These are phyloP conservation scores for Myxozyma geophila DNA, from an alignment of 805 yeast species.

Conservation along the genomic window DNA sequence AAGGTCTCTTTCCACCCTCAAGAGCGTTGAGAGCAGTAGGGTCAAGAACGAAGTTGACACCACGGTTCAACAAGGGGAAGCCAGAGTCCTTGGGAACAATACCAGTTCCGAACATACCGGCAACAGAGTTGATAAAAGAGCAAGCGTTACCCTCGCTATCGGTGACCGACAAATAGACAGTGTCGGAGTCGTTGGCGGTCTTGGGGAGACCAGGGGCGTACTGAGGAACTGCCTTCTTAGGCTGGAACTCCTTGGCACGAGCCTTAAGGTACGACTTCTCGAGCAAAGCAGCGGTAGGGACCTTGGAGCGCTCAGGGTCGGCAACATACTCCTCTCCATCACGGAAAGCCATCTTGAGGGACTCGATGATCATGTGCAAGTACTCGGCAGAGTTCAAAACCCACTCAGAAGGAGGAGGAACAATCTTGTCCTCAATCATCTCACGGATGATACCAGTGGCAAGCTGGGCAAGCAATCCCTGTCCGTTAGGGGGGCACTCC, in stretches of 20 bases:
- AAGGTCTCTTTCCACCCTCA: conserved; percentile 73
- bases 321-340: conserved; percentile 76
- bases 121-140: conserved; percentile 78
- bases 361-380: conserved; percentile 69
- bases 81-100: conserved; percentile 65
- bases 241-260: conserved; percentile 55
- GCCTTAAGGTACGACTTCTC: conserved; percentile 54
- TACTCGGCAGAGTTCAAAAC: conserved; percentile 72
- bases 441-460: conserved; percentile 69
- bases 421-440: conserved; percentile 52
- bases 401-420: conserved; percentile 49
- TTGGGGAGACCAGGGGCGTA: conserved; percentile 59
- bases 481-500: conserved; percentile 88
- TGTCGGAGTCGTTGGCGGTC: conserved; percentile 63
- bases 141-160: conserved; percentile 78
- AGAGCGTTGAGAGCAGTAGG: conserved; percentile 62
- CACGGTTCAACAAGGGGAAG: conserved; percentile 75
- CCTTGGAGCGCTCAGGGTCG: conserved; percentile 54
- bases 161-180: conserved; percentile 68
- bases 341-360: conserved; percentile 70
- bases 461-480: conserved; percentile 74
- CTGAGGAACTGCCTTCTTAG: conserved; percentile 49
- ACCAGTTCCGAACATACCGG: conserved; percentile 69
- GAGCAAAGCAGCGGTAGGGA: conserved; percentile 52
- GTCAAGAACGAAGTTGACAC: conserved; percentile 70